phyloP scores from a whole-genome alignment of 768 basidiomycete genomes.

The Collybia nuda region DNA sequence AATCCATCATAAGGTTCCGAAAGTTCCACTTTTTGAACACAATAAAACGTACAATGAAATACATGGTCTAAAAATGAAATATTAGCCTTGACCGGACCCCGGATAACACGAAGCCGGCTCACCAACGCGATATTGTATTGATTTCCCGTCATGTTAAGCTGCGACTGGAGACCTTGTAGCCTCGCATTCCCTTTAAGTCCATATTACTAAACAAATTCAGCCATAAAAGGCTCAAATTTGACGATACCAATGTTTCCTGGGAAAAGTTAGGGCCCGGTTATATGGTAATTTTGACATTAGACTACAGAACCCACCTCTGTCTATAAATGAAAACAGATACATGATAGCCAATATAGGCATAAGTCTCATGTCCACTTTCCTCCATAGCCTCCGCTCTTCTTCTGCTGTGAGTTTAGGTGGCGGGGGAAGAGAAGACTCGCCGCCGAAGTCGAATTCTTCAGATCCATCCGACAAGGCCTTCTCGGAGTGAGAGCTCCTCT shows the following conservation, averaged over 20 bases:
- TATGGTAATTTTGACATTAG: not conserved
- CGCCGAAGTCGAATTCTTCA: constrained; percentile 37
- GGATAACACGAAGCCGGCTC: constrained; percentile 8
- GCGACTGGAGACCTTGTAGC: constrained; percentile 56
- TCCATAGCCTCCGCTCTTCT: constrained; percentile 53
- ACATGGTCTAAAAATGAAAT: constrained; percentile 54
- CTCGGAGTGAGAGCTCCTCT: constrained; percentile 10
- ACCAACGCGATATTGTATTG: constrained; percentile 70
- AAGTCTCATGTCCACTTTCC: constrained; percentile 57
- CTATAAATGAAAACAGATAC: constrained; percentile 65
- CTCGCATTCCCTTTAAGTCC: constrained; percentile 58
- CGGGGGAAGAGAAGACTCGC: constrained; percentile 42
- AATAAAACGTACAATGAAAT: constrained; percentile 54
- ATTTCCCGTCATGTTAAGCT: constrained; percentile 57
- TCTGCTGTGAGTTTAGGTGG: constrained; percentile 44
- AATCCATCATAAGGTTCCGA: constrained; percentile 1
- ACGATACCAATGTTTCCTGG: constrained; percentile 58
- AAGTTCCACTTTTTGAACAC: not conserved
- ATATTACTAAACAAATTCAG: not conserved
- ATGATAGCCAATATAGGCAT: constrained; percentile 60
- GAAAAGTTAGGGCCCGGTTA: not conserved
- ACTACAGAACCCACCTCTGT: constrained; percentile 43
- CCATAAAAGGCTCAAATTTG: not conserved
- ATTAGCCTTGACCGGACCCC: not conserved
- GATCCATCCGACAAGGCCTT: constrained; percentile 15